A percentile compares a stretch with the other conserved stretches of the same genome.
These are phyloP conservation scores for Xylaria arbuscula DNA, from an alignment of 2,329 filamentous ascomycete species.

Conservation along the genomic window DNA sequence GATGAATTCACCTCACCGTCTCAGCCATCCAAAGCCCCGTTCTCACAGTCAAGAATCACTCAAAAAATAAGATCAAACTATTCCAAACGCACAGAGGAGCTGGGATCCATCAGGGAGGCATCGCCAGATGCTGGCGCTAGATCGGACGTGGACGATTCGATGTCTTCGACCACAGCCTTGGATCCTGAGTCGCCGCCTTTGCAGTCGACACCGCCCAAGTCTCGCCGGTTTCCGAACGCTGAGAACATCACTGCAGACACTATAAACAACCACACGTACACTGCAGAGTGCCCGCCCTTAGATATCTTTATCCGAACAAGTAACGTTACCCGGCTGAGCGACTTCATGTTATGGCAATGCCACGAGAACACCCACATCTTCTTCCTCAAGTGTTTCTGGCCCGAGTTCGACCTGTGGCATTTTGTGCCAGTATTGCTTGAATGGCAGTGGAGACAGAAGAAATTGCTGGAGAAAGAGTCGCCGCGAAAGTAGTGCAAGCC, in stretches of 20 bases:
- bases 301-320: slow-evolving; percentile 94
- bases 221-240: slow-evolving; percentile 71
- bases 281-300: slow-evolving; percentile 83
- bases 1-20: slow-evolving; percentile 83
- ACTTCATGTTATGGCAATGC: slow-evolving; percentile 99
- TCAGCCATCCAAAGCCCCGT: slow-evolving; percentile 73
- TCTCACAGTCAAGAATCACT: slow-evolving; percentile 88
- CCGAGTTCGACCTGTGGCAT: slow-evolving; percentile 92
- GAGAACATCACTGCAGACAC: slow-evolving; percentile 88
- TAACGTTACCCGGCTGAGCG: slow-evolving; percentile 89
- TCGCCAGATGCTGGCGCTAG: slow-evolving; percentile 61
- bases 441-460: slow-evolving; percentile 80
- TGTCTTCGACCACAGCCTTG: slow-evolving; percentile 71
- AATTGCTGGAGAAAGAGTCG: slow-evolving; percentile 65
- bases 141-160: slow-evolving; percentile 62
- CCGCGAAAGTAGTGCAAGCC: slow-evolving; percentile 48
- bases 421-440: slow-evolving; percentile 93
- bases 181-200: slow-evolving; percentile 65
- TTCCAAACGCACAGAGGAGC: slow-evolving; percentile 59
- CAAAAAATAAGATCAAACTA: slow-evolving; percentile 83
- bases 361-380: slow-evolving; percentile 93
- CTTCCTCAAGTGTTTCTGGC: slow-evolving; percentile 93
- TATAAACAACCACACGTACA: slow-evolving; percentile 88
- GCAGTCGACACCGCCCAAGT: slow-evolving; percentile 49
- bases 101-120: slow-evolving; percentile 62